Percentiles rank a stretch among this genome's conserved stretches.
Conservation (phyloP, 176 grass and related monocot genomes). For the Carex pumila region DNA sequence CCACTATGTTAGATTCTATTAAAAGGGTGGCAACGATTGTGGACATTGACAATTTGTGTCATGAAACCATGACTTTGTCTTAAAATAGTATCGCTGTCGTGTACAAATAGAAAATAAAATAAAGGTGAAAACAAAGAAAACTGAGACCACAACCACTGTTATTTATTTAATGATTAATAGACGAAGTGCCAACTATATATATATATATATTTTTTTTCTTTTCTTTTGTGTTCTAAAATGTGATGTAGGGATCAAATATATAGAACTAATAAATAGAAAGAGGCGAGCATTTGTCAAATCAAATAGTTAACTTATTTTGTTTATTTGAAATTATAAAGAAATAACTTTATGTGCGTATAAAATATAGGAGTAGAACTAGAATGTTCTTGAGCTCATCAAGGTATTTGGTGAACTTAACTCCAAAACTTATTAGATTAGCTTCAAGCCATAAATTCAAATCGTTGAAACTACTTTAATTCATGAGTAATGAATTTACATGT, state of each 20-base stretch:
- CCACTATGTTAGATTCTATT: conserved; percentile 25
- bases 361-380: too few species aligned
- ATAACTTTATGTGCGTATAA: neutral
- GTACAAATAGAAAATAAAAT: neutral
- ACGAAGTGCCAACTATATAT: neutral
- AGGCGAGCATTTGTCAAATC: neutral
- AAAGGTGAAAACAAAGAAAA: neutral
- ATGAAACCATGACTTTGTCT: conserved; percentile 13
- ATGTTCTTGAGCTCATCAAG: too few species aligned
- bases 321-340: neutral
- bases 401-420: too few species aligned
- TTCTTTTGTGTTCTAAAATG: neutral
- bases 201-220: neutral
- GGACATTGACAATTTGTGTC: neutral
- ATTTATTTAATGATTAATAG: neutral
- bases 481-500: too few species aligned
- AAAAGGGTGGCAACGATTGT: conserved; percentile 13
- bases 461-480: too few species aligned
- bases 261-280: neutral
- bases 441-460: too few species aligned
- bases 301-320: neutral
- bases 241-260: neutral
- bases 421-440: too few species aligned
- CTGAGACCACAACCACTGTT: neutral
- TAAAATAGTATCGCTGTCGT: neutral